phyloP scores from a whole-genome alignment of 2,329 filamentous ascomycete species.

The Talaromyces marneffei region DNA sequence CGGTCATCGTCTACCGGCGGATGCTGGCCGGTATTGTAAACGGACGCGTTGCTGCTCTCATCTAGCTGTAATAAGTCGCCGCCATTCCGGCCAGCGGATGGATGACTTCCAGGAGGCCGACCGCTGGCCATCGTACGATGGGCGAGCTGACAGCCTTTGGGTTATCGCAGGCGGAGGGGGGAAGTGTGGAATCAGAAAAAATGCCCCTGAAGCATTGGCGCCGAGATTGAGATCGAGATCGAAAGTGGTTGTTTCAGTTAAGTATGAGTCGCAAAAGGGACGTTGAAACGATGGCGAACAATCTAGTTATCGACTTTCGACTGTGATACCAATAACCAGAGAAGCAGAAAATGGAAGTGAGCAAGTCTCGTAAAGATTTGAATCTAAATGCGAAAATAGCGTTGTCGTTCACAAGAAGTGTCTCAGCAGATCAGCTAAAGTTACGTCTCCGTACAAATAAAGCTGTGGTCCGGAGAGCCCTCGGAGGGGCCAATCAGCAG shows the following conservation, averaged over 20 bases:
- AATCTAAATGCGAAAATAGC: background rate
- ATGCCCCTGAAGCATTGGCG: constrained; percentile 35
- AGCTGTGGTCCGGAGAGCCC: constrained; percentile 1
- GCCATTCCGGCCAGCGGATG: constrained; percentile 39
- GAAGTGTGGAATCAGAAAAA: constrained; percentile 17
- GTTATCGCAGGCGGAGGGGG: constrained; percentile 2
- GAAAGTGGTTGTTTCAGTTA: constrained; percentile 3
- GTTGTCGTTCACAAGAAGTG: background rate
- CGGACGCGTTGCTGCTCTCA: constrained; percentile 33
- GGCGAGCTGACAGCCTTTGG: constrained; percentile 30
- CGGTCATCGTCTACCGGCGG: constrained; percentile 78
- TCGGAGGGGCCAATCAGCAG: background rate
- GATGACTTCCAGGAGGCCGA: constrained; percentile 49
- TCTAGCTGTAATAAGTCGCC: constrained; percentile 36
- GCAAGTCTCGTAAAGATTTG: too few species aligned
- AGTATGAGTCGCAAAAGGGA: background rate
- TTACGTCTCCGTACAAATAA: constrained; percentile 2
- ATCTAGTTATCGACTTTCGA: background rate
- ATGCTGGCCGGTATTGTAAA: constrained; percentile 68
- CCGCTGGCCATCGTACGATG: constrained; percentile 43
- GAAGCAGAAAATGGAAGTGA: background rate
- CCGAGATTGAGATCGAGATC: constrained; percentile 4
- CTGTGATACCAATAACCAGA: background rate
- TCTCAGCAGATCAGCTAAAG: constrained; percentile 3
- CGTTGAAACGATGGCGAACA: background rate